A percentile compares a stretch with the other conserved stretches of the same genome.
Evolutionary conservation across 805 yeast species (phyloP).

Genomic region (Clavispora fructus): DNA sequence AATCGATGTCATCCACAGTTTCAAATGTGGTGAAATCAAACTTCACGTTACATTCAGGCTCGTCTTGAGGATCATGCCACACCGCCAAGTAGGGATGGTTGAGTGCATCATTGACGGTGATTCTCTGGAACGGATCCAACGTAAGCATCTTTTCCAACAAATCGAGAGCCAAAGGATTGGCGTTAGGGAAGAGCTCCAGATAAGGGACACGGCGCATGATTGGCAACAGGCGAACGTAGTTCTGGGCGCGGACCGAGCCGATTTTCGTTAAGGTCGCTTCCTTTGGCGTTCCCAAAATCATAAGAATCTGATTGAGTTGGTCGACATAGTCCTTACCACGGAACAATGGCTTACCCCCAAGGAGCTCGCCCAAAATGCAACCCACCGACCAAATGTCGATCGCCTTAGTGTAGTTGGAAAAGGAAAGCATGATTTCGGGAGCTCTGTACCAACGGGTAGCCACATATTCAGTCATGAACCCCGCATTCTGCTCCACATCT

Average conservation of each 20-base stretch:
- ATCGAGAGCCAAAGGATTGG: constrained; percentile 84
- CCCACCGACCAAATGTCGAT: constrained; percentile 98
- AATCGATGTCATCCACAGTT: constrained; percentile 66
- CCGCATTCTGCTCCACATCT: constrained; percentile 78
- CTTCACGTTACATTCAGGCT: constrained; percentile 72
- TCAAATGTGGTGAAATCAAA: constrained; percentile 84
- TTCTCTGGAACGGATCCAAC: constrained; percentile 80
- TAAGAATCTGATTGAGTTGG: constrained; percentile 82
- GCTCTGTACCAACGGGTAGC: constrained; percentile 99
- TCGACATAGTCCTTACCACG: constrained; percentile 96
- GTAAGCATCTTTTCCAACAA: constrained; percentile 62
- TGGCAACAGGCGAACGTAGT: constrained; percentile 83
- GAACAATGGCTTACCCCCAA: constrained; percentile 88
- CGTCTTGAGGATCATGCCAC: constrained; percentile 76
- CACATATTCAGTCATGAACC: constrained; percentile 95
- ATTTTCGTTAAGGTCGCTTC: constrained; percentile 40
- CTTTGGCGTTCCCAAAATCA: constrained; percentile 88
- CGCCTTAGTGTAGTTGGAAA: constrained; percentile 92
- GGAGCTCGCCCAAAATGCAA: constrained; percentile 88
- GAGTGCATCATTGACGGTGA: constrained; percentile 83
- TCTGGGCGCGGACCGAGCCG: constrained; percentile 86
- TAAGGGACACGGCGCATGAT: constrained; percentile 77
- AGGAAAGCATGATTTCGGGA: constrained; percentile 93
- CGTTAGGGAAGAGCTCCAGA: constrained; percentile 66
- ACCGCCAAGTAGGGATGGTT: constrained; percentile 81